These are phyloP conservation scores for Lentinus tigrinus DNA, from an alignment of 768 basidiomycete genomes.

Conservation along the genomic window DNA sequence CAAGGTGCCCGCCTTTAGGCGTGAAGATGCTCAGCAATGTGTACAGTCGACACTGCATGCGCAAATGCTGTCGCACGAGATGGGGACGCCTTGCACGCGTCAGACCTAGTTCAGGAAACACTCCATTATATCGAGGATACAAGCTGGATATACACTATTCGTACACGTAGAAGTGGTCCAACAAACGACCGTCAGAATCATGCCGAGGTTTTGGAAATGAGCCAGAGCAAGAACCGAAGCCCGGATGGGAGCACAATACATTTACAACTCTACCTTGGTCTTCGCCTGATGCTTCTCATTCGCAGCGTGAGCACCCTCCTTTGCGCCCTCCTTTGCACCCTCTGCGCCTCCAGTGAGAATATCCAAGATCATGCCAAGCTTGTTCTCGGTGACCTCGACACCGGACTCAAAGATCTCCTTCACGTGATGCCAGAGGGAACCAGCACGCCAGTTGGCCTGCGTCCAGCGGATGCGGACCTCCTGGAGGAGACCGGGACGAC, in stretches of 20 bases:
- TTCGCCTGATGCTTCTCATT: conserved; percentile 23
- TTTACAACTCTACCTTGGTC: conserved; percentile 16
- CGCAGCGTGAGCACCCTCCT: conserved; percentile 24
- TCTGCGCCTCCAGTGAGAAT: conserved; percentile 42
- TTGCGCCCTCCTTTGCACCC: conserved; percentile 30
- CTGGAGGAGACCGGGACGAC: conserved; percentile 78
- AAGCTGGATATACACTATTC: background rate
- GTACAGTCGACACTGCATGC: no score
- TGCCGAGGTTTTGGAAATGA: background rate
- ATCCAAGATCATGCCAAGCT: conserved; percentile 45
- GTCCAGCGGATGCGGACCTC: conserved; percentile 81
- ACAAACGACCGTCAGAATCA: background rate
- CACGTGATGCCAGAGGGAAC: conserved; percentile 58
- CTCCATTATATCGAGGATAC: background rate
- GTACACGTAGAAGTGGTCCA: background rate
- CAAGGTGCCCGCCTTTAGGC: no score
- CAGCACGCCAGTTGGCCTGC: conserved; percentile 56
- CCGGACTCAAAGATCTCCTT: conserved; percentile 65
- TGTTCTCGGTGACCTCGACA: conserved; percentile 76
- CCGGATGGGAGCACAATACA: background rate
- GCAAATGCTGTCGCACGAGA: background rate
- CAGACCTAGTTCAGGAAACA: background rate
- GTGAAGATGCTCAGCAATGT: no score
- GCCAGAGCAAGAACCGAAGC: background rate
- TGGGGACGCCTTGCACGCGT: no score